Percentiles rank a stretch among this genome's conserved stretches.
phyloP scores from a whole-genome alignment of 192 early-diverging fungal genomes.

The Spizellomyces punctatus region DNA sequence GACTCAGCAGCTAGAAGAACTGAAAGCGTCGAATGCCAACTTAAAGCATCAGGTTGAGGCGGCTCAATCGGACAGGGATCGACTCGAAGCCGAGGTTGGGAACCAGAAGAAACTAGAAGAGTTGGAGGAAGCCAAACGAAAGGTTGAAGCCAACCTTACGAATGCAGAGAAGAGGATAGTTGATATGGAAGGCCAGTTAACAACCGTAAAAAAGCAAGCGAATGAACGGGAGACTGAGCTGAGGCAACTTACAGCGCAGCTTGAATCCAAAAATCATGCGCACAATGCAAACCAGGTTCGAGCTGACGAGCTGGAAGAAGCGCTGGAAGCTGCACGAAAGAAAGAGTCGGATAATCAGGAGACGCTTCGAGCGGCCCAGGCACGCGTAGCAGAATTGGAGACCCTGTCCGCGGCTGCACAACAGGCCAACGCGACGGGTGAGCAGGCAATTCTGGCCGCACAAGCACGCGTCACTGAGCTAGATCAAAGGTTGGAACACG shows the following conservation, averaged over 20 bases:
- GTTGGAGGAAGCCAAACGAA: not conserved
- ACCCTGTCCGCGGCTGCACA: not conserved
- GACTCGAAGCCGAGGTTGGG: not conserved
- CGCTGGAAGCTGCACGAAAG: too few relatives aligned
- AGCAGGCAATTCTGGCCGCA: not conserved
- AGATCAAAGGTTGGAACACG: not conserved
- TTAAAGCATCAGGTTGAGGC: not conserved
- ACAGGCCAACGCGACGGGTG: not conserved
- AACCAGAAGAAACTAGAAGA: constrained; percentile 18
- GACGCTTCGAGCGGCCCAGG: not conserved
- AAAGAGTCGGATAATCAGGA: too few relatives aligned
- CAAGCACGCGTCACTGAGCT: not conserved
- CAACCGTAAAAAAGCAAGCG: not conserved
- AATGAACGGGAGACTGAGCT: not conserved
- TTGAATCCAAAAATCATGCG: too few relatives aligned
- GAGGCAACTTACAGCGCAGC: too few relatives aligned
- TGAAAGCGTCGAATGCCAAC: not conserved
- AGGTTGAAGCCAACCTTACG: not conserved
- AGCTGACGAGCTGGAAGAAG: too few relatives aligned
- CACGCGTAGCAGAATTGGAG: constrained; percentile 10
- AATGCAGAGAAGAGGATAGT: not conserved
- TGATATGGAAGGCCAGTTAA: constrained; percentile 6
- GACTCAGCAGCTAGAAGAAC: constrained; percentile 9
- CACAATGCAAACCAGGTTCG: too few relatives aligned
- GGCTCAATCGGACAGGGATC: too few relatives aligned